These are phyloP conservation scores for Goffeauzyma gilvescens DNA, from an alignment of 768 basidiomycete genomes.

Conservation along the genomic window DNA sequence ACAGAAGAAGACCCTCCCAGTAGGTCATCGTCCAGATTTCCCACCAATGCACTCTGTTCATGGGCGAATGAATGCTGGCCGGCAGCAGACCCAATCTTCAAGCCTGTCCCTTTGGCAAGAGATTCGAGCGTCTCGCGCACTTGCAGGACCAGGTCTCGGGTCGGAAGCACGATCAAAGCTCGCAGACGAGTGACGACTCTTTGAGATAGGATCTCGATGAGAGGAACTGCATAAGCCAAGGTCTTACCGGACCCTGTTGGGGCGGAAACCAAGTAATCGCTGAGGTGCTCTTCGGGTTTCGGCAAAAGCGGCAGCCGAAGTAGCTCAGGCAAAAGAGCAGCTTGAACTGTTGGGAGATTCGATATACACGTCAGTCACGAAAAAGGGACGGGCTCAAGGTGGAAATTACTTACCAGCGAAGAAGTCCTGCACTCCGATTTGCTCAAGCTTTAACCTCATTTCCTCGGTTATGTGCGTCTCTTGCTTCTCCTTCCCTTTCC, in stretches of 20 bases:
- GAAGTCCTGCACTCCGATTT: slow-evolving; percentile 63
- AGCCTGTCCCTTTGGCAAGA: slow-evolving; percentile 59
- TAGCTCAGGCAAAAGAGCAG: slow-evolving; percentile 63
- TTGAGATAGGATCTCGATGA: slow-evolving; percentile 59
- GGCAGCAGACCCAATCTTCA: slow-evolving; percentile 77
- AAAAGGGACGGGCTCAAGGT: not conserved
- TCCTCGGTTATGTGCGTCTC: slow-evolving; percentile 27
- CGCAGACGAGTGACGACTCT: slow-evolving; percentile 65
- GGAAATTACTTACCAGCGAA: slow-evolving; percentile 53
- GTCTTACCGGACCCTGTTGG: slow-evolving; percentile 98
- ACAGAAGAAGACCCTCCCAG: slow-evolving; percentile 75
- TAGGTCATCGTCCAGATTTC: slow-evolving; percentile 39
- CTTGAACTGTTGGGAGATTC: slow-evolving; percentile 49
- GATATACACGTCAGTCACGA: slow-evolving; percentile 1
- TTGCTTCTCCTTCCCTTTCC: slow-evolving; percentile 37
- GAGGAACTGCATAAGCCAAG: slow-evolving; percentile 81
- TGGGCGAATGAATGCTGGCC: slow-evolving; percentile 88
- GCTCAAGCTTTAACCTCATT: slow-evolving; percentile 45
- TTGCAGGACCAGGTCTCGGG: slow-evolving; percentile 77
- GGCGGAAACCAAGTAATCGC: slow-evolving; percentile 81
- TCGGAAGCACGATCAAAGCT: slow-evolving; percentile 77
- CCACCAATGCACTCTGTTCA: slow-evolving; percentile 65
- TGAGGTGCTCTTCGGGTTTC: slow-evolving; percentile 45
- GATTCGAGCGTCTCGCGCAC: slow-evolving; percentile 82
- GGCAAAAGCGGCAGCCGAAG: slow-evolving; percentile 39